These are phyloP conservation scores for Solioccasus polychromus DNA, from an alignment of 768 basidiomycete genomes.

Conservation along the genomic window DNA sequence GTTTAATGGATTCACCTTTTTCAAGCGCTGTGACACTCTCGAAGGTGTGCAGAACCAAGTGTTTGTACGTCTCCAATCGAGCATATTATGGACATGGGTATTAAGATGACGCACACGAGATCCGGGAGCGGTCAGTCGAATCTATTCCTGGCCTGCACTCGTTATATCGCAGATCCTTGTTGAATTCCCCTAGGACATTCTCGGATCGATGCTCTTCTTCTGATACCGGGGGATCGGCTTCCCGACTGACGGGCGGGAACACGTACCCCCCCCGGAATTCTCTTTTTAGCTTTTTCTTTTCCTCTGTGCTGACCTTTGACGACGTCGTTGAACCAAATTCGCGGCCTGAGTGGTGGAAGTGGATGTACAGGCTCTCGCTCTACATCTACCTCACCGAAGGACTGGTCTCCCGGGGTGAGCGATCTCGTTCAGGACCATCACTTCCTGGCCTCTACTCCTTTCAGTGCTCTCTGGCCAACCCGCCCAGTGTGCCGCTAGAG, in stretches of 20 bases:
- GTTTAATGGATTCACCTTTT: constrained; percentile 64
- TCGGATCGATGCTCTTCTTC: constrained; percentile 57
- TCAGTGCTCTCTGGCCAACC: constrained; percentile 45
- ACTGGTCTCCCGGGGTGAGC: constrained; percentile 45
- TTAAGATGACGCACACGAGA: constrained; percentile 68
- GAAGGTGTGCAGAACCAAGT: constrained; percentile 65
- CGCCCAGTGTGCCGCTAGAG: constrained; percentile 56
- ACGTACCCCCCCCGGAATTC: constrained; percentile 50
- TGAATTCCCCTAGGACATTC: constrained; percentile 61
- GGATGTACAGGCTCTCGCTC: constrained; percentile 62
- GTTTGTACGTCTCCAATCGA: constrained; percentile 43
- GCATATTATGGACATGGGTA: constrained; percentile 2
- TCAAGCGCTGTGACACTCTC: constrained; percentile 48
- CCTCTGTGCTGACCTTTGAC: constrained; percentile 64
- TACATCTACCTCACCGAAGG: constrained; percentile 57
- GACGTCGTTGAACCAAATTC: constrained; percentile 66
- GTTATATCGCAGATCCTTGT: constrained; percentile 52
- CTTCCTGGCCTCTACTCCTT: neutral
- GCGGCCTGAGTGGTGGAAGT: constrained; percentile 65
- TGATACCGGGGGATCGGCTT: constrained; percentile 76
- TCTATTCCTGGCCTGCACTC: constrained; percentile 64
- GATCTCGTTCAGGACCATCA: neutral
- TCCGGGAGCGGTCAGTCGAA: constrained; percentile 64
- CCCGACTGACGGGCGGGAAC: constrained; percentile 49
- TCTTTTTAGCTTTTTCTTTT: constrained; percentile 61